A percentile compares a stretch with the other conserved stretches of the same genome.
Conservation (phyloP, 148 eudicot species). For the Camellia japonica region DNA sequence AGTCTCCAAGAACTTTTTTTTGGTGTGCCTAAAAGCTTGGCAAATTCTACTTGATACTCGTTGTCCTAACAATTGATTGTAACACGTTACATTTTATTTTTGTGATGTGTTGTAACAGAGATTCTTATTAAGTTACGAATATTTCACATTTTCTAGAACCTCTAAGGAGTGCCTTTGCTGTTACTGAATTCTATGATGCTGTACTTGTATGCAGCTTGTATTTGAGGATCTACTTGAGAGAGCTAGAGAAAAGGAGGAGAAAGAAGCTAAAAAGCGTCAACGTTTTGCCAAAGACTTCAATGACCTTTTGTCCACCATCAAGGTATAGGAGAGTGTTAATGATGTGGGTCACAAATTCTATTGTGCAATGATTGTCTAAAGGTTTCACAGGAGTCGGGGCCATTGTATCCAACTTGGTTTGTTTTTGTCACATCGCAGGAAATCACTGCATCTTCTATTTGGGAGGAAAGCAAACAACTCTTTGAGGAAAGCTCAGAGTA, state of each 20-base stretch:
- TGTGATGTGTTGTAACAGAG: neutral
- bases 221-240: conserved; percentile 91
- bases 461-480: conserved; percentile 78
- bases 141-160: neutral
- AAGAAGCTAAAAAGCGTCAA: conserved; percentile 89
- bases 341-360: neutral
- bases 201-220: conserved; percentile 57
- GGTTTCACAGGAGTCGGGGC: neutral
- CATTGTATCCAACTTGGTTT: conserved; percentile 8
- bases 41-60: neutral
- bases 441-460: conserved; percentile 61
- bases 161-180: neutral
- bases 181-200: conserved; percentile 5
- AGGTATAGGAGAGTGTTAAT: conserved; percentile 41
- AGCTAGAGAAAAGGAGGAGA: conserved; percentile 91
- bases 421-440: conserved; percentile 45
- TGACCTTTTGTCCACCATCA: conserved; percentile 59
- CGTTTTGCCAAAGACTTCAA: conserved; percentile 76
- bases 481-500: conserved; percentile 87
- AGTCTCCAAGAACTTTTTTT: neutral
- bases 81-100: neutral
- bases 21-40: neutral
- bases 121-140: neutral
- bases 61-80: neutral
- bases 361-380: neutral